Evolutionary conservation across 1,139 yeast genomes (phyloP).

Genomic region (Casaregolazyma suthepensis): DNA sequence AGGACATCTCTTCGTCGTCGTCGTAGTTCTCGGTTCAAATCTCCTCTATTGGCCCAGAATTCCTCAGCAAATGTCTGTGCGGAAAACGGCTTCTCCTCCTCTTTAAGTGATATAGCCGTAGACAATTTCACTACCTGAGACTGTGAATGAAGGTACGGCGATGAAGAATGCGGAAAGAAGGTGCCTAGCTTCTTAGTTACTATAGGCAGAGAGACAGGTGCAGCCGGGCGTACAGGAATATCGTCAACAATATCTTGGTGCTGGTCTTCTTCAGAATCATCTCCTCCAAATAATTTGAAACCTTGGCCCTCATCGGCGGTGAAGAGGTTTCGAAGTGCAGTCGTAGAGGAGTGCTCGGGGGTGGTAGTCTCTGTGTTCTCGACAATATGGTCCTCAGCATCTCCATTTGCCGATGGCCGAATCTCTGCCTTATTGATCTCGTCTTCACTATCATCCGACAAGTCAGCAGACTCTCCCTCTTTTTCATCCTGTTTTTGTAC

Average conservation of each 20-base stretch:
- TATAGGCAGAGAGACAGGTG: not conserved
- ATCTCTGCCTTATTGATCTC: too few species aligned
- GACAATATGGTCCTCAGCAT: too few species aligned
- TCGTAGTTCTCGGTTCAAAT: constrained; percentile 68
- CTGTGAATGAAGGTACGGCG: constrained; percentile 83
- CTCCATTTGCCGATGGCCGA: constrained; percentile 24
- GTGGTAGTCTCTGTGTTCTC: not conserved
- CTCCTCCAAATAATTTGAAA: constrained; percentile 25
- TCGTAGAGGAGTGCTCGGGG: not conserved
- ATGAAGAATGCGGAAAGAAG: constrained; percentile 75
- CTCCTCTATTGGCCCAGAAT: constrained; percentile 82
- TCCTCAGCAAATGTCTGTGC: constrained; percentile 60
- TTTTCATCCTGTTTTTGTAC: not conserved
- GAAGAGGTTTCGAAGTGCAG: constrained; percentile 52
- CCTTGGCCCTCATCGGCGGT: constrained; percentile 40
- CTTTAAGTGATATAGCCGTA: constrained; percentile 1
- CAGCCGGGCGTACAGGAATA: not conserved
- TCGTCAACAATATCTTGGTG: constrained; percentile 7
- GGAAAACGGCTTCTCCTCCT: not conserved
- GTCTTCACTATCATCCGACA: constrained; percentile 17
- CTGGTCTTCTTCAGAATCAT: constrained; percentile 19
- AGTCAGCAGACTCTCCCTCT: not conserved
- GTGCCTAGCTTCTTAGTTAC: constrained; percentile 43
- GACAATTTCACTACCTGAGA: constrained; percentile 60
- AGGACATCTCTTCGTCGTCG: constrained; percentile 68